phyloP scores from a whole-genome alignment of 116 monocot genomes.

The Cymodocea nodosa region DNA sequence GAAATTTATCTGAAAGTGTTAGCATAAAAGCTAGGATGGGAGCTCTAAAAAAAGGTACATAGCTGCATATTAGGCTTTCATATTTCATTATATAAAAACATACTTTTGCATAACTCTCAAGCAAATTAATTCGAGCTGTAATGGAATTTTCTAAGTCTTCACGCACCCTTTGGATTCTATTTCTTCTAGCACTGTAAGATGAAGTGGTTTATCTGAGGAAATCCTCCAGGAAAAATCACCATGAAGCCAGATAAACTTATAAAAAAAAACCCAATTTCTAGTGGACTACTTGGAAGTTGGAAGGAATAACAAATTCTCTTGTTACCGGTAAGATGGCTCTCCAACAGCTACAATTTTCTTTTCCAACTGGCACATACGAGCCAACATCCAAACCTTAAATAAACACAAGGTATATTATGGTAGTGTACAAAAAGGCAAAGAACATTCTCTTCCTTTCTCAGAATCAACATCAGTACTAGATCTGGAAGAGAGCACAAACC shows the following conservation, averaged over 20 bases:
- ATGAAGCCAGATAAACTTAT: background rate
- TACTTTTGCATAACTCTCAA: slow-evolving; percentile 97
- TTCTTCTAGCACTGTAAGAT: slow-evolving; percentile 60
- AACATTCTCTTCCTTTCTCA: no score
- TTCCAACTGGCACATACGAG: slow-evolving; percentile 93
- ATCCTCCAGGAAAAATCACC: background rate
- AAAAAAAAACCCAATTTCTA: background rate
- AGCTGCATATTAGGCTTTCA: background rate
- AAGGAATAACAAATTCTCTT: background rate
- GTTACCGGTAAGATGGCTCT: slow-evolving; percentile 93
- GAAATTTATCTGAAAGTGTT: slow-evolving; percentile 1
- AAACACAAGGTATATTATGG: background rate
- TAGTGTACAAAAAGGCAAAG: background rate
- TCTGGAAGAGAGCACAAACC: background rate
- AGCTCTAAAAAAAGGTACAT: background rate
- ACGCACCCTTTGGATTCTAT: slow-evolving; percentile 64
- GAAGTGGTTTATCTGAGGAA: background rate
- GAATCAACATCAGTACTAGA: no score
- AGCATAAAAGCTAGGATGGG: background rate
- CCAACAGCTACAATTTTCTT: slow-evolving; percentile 96
- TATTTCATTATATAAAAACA: background rate
- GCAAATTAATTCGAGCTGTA: slow-evolving; percentile 59
- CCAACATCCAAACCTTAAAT: slow-evolving; percentile 88
- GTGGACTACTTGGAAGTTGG: no score
- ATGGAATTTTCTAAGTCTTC: slow-evolving; percentile 82